Evolutionary conservation across 495 filamentous ascomycete species (phyloP).

Genomic region (Podospora comata): DNA sequence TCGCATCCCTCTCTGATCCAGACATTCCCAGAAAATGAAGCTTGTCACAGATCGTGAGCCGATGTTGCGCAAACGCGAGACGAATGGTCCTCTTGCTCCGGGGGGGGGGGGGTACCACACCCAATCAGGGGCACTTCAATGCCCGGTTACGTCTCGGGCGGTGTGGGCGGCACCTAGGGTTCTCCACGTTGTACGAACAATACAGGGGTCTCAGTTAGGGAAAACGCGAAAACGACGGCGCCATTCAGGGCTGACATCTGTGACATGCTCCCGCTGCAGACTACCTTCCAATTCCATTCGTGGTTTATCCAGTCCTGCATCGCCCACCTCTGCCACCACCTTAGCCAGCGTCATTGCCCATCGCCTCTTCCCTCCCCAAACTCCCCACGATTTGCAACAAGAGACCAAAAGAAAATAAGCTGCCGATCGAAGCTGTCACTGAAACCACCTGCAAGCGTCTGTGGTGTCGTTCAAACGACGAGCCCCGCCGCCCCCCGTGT

Average conservation of each 20-base stretch:
- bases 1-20: neutral
- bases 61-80: constrained; percentile 2
- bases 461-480: neutral
- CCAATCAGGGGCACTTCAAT: neutral
- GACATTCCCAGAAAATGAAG: neutral
- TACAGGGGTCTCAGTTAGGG: constrained; percentile 1
- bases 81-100: neutral
- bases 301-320: neutral
- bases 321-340: constrained; percentile 6
- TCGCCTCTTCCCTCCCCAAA: neutral
- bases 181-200: neutral
- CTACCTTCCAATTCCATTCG: neutral
- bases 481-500: constrained; percentile 1
- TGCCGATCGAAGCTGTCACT: neutral
- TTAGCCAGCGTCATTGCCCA: constrained; percentile 3
- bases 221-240: constrained; percentile 4
- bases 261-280: neutral
- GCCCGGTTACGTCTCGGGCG: neutral
- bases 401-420: neutral
- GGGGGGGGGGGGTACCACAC: constrained; percentile 1
- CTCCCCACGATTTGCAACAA: neutral
- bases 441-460: neutral
- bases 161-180: constrained; percentile 1
- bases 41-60: neutral
- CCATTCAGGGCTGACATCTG: constrained; percentile 12